These are phyloP conservation scores for Pouteria glomerata DNA, from an alignment of 148 eudicot genomes.

Conservation along the genomic window DNA sequence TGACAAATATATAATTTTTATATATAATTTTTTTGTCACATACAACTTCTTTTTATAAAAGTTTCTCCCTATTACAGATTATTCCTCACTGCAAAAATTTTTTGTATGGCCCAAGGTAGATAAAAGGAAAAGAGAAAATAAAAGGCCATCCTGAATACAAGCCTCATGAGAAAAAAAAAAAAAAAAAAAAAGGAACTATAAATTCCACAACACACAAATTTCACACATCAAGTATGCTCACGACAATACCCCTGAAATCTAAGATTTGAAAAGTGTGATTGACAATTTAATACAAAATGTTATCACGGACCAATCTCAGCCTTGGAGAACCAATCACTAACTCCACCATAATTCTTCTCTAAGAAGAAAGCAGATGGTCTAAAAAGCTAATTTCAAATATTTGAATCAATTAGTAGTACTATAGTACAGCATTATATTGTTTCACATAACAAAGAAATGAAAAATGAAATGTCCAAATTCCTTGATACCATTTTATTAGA, in stretches of 20 bases:
- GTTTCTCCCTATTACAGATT: too few relatives aligned
- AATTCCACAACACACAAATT: neutral
- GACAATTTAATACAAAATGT: neutral
- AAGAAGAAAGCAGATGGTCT: neutral
- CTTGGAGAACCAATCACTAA: neutral
- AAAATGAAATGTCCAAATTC: too few relatives aligned
- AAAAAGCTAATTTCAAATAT: neutral
- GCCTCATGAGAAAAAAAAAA: neutral
- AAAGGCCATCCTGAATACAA: too few relatives aligned
- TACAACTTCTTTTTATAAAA: too few relatives aligned
- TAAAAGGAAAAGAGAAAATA: too few relatives aligned
- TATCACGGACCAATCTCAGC: neutral
- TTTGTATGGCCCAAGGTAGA: too few relatives aligned
- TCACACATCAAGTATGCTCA: neutral
- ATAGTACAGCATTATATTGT: neutral
- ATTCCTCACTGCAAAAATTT: too few relatives aligned
- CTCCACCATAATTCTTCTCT: neutral
- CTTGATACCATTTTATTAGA: too few relatives aligned
- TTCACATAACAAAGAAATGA: too few relatives aligned
- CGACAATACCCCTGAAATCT: neutral
- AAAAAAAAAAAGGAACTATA: neutral
- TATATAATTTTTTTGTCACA: too few relatives aligned
- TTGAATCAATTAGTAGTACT: neutral
- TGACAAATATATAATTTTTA: too few relatives aligned
- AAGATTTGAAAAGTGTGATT: neutral